Conservation (phyloP, 2,329 filamentous ascomycete species). For the Paracorniculantispora psalliotae region DNA sequence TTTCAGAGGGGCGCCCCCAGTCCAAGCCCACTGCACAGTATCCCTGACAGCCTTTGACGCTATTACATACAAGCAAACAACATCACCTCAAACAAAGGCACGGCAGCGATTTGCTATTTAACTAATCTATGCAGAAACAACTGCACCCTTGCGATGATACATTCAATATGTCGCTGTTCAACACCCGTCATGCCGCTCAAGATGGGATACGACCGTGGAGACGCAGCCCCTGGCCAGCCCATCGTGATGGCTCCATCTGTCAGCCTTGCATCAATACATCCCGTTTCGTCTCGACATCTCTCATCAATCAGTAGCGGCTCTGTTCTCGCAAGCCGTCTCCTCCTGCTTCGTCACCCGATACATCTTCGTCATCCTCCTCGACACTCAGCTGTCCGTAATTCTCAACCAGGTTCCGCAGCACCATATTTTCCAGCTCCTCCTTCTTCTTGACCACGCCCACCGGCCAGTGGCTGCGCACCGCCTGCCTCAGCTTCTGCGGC, state of each 20-base stretch:
- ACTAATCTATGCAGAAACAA: too few species aligned
- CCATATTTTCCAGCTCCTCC: not conserved
- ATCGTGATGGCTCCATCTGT: too few species aligned
- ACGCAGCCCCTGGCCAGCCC: too few species aligned
- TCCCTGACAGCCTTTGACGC: not conserved
- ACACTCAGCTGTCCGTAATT: not conserved
- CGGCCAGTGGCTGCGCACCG: slow-evolving; percentile 2
- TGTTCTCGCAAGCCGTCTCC: too few species aligned
- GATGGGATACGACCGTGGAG: too few species aligned
- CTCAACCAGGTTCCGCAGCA: not conserved
- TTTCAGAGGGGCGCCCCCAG: not conserved
- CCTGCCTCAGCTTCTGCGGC: not conserved
- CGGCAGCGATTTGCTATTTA: slow-evolving; percentile 46
- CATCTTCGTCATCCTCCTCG: not conserved
- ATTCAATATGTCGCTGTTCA: too few species aligned
- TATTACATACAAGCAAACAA: not conserved
- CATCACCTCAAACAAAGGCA: slow-evolving; percentile 44
- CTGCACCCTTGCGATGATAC: too few species aligned
- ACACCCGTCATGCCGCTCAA: too few species aligned
- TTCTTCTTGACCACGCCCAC: not conserved
- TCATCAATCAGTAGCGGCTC: too few species aligned
- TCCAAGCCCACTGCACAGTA: not conserved
- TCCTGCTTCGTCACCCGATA: too few species aligned
- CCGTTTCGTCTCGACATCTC: too few species aligned
- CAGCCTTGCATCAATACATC: too few species aligned